Conservation (phyloP, 2,329 filamentous ascomycete genomes). For the Aureobasidium zeae region DNA sequence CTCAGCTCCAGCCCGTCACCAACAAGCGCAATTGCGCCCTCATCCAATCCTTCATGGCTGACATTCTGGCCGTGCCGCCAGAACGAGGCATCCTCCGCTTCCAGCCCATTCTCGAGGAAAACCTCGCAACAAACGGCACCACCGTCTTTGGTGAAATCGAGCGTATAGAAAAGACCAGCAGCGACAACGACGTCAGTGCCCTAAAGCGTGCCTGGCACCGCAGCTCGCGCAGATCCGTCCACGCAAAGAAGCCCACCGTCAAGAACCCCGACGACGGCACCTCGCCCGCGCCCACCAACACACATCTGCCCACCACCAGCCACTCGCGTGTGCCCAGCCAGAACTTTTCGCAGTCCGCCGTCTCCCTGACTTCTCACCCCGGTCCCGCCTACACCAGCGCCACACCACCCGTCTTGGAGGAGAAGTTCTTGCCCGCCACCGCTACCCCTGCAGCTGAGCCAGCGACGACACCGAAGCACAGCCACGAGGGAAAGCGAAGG, state of each 20-base stretch:
- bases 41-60: slow-evolving; percentile 65
- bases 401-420: slow-evolving; percentile 1
- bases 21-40: slow-evolving; percentile 76
- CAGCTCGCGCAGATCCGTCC: slow-evolving; percentile 23
- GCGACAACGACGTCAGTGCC: slow-evolving; percentile 32
- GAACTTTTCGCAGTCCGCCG: slow-evolving; percentile 13
- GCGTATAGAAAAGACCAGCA: slow-evolving; percentile 41
- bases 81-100: slow-evolving; percentile 67
- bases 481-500: slow-evolving; percentile 2
- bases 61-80: slow-evolving; percentile 56
- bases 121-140: slow-evolving; percentile 59
- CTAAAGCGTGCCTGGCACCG: slow-evolving; percentile 33
- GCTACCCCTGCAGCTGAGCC: background rate
- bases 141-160: slow-evolving; percentile 62
- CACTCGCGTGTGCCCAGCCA: slow-evolving; percentile 5
- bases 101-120: slow-evolving; percentile 58
- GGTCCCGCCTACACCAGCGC: slow-evolving; percentile 3
- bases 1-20: slow-evolving; percentile 59
- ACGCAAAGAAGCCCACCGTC: slow-evolving; percentile 16
- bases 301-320: slow-evolving; percentile 11
- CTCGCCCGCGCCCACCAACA: slow-evolving; percentile 6
- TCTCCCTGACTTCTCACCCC: slow-evolving; percentile 6
- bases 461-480: background rate
- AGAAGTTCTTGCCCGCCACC: background rate
- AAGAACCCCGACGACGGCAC: slow-evolving; percentile 2